Evolutionary conservation across 106 monocot genomes (phyloP).

Genomic region (Narthecium ossifragum): DNA sequence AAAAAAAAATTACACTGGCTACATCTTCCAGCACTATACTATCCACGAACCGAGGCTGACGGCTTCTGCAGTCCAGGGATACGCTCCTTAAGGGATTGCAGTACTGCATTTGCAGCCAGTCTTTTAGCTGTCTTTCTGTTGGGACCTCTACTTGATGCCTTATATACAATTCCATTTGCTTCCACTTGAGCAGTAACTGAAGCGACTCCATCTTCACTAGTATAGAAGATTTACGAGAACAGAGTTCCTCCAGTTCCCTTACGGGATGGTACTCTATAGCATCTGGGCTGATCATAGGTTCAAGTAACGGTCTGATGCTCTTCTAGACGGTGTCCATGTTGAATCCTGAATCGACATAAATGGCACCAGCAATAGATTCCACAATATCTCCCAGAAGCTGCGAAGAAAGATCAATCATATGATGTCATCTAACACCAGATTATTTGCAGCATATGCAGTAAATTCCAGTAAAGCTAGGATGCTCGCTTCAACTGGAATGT

Average conservation of each 20-base stretch:
- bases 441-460: too few species aligned
- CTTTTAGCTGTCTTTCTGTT: conserved; percentile 29
- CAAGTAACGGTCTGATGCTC: conserved; percentile 45
- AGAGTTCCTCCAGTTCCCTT: conserved; percentile 44
- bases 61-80: not conserved
- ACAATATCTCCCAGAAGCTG: conserved; percentile 73
- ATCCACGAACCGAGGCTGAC: too few species aligned
- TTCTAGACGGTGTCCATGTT: conserved; percentile 46
- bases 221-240: conserved; percentile 19
- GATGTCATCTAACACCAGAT: too few species aligned
- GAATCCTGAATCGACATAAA: conserved; percentile 45
- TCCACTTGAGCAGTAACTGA: conserved; percentile 27
- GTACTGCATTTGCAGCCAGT: conserved; percentile 25
- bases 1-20: too few species aligned
- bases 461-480: not conserved
- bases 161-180: conserved; percentile 11
- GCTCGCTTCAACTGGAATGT: not conserved
- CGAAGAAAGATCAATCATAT: not conserved
- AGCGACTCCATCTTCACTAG: conserved; percentile 7
- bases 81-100: conserved; percentile 15
- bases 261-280: conserved; percentile 50
- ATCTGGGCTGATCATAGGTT: conserved; percentile 54
- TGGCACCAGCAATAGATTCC: conserved; percentile 61
- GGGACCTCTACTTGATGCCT: conserved; percentile 13
- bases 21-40: too few species aligned